Evolutionary conservation across 495 filamentous ascomycete species (phyloP), one percentile per base, ranked within the genome.

Genomic region (Xylaria venustula): DNA sequence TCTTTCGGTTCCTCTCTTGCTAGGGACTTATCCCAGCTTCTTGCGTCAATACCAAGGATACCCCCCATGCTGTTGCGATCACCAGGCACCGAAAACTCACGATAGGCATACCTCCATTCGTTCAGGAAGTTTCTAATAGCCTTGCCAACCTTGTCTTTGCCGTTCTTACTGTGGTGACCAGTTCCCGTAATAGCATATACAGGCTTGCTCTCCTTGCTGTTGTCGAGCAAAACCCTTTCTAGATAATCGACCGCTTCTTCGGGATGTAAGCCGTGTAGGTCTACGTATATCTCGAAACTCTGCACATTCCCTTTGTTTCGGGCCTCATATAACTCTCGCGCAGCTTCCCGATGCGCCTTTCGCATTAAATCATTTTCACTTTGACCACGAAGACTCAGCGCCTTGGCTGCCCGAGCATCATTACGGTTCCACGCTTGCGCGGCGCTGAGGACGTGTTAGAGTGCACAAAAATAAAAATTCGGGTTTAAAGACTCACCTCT

Each of bases 341-440:
- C 93, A 7, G 95, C 95, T 77, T 97, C 92, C 30, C 94, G 90
- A 68, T 99, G 95, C 26, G 92, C 92, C 79, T 95, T 95, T 63
- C 92, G 86, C 95, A 99, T 99, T 2, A 92, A 85, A 59, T 95
- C 89, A 64, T 99, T 99, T 77, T 98, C 95, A 45, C 87, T 92
- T 72, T 98, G 95, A 25, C 95, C 95, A 14, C 96, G 89, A 47
- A 97, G 83, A 61, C 90, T 94, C 50, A 97, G 80, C 40, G 94
- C 94, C 76, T 98, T 98, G 28, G 95, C 95, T 15, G 94, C 93
- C 63, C 95, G 87, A 22, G 95, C 93, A 72, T 99, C 95, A 68
- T 95, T 97, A 50, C 95, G 90, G 71, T 98, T 97, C 95, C 95
- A 99, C n/a, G 95, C 95, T 80, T 97, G 93, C n/a, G 94, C 93